Evolutionary conservation across 2,329 filamentous ascomycete species (phyloP).

Genomic region (Clonostachys rosea): DNA sequence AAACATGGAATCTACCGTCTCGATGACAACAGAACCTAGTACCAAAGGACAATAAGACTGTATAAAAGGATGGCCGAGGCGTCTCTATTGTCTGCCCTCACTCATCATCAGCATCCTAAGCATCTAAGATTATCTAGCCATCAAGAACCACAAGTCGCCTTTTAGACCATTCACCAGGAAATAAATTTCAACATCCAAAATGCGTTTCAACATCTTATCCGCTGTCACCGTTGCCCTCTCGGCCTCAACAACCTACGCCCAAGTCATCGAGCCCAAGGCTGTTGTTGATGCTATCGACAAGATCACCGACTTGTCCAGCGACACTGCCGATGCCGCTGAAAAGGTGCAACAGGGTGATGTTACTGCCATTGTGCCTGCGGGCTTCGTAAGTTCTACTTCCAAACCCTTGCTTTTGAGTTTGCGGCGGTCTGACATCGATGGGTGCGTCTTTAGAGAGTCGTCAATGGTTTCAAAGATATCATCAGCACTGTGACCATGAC

Average conservation of each 20-base stretch:
- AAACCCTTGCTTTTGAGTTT: not conserved
- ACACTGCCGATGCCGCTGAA: conserved; percentile 4
- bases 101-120: too few species aligned
- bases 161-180: too few species aligned
- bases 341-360: not conserved
- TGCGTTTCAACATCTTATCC: too few species aligned
- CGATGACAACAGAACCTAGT: not conserved
- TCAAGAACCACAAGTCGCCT: too few species aligned
- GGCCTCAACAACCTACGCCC: too few species aligned
- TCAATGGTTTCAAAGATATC: conserved; percentile 2
- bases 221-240: too few species aligned
- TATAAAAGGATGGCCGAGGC: too few species aligned
- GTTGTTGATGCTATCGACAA: conserved; percentile 5
- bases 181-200: too few species aligned
- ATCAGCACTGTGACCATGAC: conserved; percentile 1
- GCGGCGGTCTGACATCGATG: not conserved
- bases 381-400: conserved; percentile 1
- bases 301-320: conserved; percentile 5
- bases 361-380: not conserved
- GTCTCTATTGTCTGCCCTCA: too few species aligned
- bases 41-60: too few species aligned
- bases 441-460: conserved; percentile 1
- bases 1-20: not conserved
- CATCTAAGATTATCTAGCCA: too few species aligned
- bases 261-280: not conserved